phyloP scores from a whole-genome alignment of 2,329 filamentous ascomycete genomes.

The Fusarium anguioides region DNA sequence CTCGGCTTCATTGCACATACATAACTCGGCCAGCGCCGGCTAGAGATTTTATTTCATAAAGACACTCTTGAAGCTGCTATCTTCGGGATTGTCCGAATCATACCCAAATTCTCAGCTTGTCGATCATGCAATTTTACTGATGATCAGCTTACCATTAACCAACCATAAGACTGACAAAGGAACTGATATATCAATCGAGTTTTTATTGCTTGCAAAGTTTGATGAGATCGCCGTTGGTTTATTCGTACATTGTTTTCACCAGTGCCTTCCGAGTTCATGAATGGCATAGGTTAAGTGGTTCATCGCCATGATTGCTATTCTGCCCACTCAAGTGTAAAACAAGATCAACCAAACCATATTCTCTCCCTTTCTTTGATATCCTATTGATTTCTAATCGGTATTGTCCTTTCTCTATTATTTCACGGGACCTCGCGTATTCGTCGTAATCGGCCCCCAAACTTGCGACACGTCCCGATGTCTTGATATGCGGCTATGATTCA shows the following conservation, averaged over 20 bases:
- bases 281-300: neutral
- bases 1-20: neutral
- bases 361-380: neutral
- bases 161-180: neutral
- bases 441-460: neutral
- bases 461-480: constrained; percentile 21
- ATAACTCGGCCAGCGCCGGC: neutral
- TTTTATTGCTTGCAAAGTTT: neutral
- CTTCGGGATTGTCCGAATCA: constrained; percentile 13
- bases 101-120: neutral
- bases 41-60: neutral
- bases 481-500: constrained; percentile 34
- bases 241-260: neutral
- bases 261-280: neutral
- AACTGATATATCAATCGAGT: neutral
- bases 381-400: no score
- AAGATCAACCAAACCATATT: neutral
- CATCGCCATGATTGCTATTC: neutral
- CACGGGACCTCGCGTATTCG: constrained; percentile 18
- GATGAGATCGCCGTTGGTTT: neutral
- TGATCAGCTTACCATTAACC: constrained; percentile 9
- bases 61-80: neutral
- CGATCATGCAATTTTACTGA: constrained; percentile 1
- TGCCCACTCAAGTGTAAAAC: neutral
- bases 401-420: neutral